Conservation (phyloP, 1,284 basidiomycete genomes). For the Ganoderma leucocontextum region DNA sequence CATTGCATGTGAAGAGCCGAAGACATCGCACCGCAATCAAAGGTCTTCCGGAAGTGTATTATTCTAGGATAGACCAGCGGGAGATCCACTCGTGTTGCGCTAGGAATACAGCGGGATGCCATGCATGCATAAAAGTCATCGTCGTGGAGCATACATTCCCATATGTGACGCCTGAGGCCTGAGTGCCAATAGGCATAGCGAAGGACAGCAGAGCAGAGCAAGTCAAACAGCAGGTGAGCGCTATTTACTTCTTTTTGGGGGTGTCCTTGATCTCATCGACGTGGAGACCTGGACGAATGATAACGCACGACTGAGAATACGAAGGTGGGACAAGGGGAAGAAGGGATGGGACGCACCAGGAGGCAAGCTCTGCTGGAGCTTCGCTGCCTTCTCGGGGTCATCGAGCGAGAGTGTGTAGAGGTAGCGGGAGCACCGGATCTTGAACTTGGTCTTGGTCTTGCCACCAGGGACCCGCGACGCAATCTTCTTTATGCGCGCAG, state of each 20-base stretch:
- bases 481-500: conserved; percentile 97
- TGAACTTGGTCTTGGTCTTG: conserved; percentile 96
- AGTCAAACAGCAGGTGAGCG: conserved; percentile 4
- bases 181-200: conserved; percentile 14
- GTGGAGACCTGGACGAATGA: conserved; percentile 59
- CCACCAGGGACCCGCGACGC: conserved; percentile 71
- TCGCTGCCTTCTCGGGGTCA: conserved; percentile 98
- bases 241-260: conserved; percentile 73
- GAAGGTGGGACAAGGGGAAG: neutral
- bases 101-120: conserved; percentile 24
- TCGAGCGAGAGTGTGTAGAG: conserved; percentile 97
- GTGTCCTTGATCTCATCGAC: conserved; percentile 72
- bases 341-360: conserved; percentile 72
- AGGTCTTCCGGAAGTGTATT: neutral
- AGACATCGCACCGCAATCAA: neutral
- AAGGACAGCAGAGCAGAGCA: conserved; percentile 17
- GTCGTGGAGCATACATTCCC: conserved; percentile 34
- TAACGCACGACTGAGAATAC: neutral
- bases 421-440: conserved; percentile 97
- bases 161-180: conserved; percentile 25
- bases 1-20: neutral
- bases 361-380: conserved; percentile 95
- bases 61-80: neutral
- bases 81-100: neutral
- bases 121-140: conserved; percentile 35